Conservation (phyloP, 257 asterid species). For the Haberlea rhodopensis region DNA sequence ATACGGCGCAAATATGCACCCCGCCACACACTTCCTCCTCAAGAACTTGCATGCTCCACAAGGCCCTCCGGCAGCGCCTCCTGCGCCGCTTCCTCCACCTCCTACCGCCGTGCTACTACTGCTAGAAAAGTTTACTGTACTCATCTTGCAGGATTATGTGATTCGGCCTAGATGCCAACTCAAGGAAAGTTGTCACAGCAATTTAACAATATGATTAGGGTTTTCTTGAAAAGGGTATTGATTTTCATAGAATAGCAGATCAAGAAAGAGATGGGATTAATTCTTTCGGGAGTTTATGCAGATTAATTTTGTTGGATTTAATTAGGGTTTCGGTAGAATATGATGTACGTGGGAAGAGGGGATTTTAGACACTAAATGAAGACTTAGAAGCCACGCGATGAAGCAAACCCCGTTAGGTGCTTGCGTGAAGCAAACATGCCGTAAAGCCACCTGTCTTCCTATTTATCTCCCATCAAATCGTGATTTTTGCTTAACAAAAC, state of each 20-base stretch:
- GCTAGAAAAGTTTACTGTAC: slow-evolving; percentile 38
- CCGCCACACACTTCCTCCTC: slow-evolving; percentile 83
- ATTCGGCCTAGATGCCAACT: too few relatives aligned
- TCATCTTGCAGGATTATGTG: slow-evolving; percentile 30
- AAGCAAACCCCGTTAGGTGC: slow-evolving; percentile 88
- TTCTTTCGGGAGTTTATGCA: slow-evolving; percentile 10
- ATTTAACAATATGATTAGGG: slow-evolving; percentile 29
- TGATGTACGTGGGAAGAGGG: slow-evolving; percentile 32
- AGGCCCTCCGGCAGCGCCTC: slow-evolving; percentile 57
- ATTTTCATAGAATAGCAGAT: neutral
- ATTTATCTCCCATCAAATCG: slow-evolving; percentile 59
- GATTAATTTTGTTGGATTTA: slow-evolving; percentile 23
- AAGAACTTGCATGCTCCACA: slow-evolving; percentile 99
- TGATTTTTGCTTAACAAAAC: slow-evolving; percentile 53
- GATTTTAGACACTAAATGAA: slow-evolving; percentile 52
- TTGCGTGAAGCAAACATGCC: slow-evolving; percentile 99
- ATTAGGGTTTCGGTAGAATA: slow-evolving; percentile 65
- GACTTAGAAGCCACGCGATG: slow-evolving; percentile 98
- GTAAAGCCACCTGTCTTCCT: slow-evolving; percentile 74
- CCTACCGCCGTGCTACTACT: slow-evolving; percentile 33
- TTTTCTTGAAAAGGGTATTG: slow-evolving; percentile 25
- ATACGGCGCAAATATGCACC: slow-evolving; percentile 91
- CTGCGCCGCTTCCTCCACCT: slow-evolving; percentile 33
- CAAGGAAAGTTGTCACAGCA: too few relatives aligned
- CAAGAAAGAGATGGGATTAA: slow-evolving; percentile 1